phyloP scores from a whole-genome alignment of 306 rosid species.

The Prinsepia uniflora region DNA sequence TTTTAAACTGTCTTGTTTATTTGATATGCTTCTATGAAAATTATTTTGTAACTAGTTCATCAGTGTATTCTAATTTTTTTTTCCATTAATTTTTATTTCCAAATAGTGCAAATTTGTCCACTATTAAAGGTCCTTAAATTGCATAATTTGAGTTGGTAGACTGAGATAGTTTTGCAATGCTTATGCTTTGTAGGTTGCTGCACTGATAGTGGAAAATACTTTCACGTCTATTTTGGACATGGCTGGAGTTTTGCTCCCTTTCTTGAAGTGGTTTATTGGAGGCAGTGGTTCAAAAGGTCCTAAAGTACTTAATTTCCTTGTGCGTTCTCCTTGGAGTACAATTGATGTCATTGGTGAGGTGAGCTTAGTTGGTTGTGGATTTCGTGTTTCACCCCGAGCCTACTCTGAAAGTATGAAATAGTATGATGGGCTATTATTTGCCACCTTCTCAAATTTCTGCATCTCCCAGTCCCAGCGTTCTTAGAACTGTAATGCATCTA shows the following conservation, averaged over 20 bases:
- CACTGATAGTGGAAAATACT: constrained; percentile 85
- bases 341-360: constrained; percentile 86
- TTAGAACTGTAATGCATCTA: background rate
- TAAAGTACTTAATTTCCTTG: constrained; percentile 77
- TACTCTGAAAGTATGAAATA: background rate
- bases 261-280: constrained; percentile 95
- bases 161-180: constrained; percentile 5
- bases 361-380: constrained; percentile 25
- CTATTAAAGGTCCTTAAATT: background rate
- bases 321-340: constrained; percentile 96
- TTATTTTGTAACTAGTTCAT: background rate
- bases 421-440: constrained; percentile 7
- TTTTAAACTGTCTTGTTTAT: background rate
- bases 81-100: background rate
- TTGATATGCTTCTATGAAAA: background rate
- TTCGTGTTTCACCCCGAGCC: constrained; percentile 1
- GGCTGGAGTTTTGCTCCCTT: constrained; percentile 96
- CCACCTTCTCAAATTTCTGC: background rate
- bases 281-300: constrained; percentile 74
- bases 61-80: background rate
- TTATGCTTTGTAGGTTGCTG: constrained; percentile 69
- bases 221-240: constrained; percentile 96
- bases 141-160: background rate
- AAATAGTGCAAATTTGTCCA: background rate
- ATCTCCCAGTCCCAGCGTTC: background rate